Evolutionary conservation across 495 filamentous ascomycete genomes (phyloP), one percentile per base, ranked within the genome.

Genomic region (Poronia punctata): DNA sequence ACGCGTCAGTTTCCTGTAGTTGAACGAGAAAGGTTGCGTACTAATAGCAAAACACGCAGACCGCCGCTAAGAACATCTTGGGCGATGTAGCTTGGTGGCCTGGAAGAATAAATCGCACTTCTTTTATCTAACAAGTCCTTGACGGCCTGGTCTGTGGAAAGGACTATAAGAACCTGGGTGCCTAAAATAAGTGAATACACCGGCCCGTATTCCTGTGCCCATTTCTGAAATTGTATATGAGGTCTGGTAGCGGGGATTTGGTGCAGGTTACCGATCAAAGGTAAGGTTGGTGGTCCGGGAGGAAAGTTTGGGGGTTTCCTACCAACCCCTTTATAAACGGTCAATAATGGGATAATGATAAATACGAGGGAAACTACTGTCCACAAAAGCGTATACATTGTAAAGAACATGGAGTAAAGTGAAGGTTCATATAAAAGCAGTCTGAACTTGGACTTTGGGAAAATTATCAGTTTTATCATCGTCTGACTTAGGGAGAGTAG

Each of bases 21-120:
- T n/a, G 6, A 5, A n/a, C 12, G 10, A 9, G 2, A n/a, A 29
- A 15, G 7, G n/a, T 11, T 4, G 21, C 56, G 49, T 31, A 68
- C 48, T 55, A 71, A 70, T 26, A 74, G 57, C 3, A 71, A 46
- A 14, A 60, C 51, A 52, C 73, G 68, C 19, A 33, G 14, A 1
- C 41, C 38, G 0, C 34, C 44, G 29, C 46, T 49, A 20, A 42
- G 12, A 5, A 46, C 32, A 7, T 43, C 59, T 0, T 36, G 36
- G 1, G 28, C 37, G 8, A 59, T 39, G 26, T 59, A 59, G 16
- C 38, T 40, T 3, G 48, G 53, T 8, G 43, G 44, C n/a, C 56
- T 36, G 3, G 43, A 48, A 5, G 53, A 56, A 37, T 59, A 59
- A 15, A 67, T 52, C 14, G 27, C 41, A 19, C 50, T 51, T 35